phyloP scores from a whole-genome alignment of 345 rosid species.

The Pugionium cornutum region DNA sequence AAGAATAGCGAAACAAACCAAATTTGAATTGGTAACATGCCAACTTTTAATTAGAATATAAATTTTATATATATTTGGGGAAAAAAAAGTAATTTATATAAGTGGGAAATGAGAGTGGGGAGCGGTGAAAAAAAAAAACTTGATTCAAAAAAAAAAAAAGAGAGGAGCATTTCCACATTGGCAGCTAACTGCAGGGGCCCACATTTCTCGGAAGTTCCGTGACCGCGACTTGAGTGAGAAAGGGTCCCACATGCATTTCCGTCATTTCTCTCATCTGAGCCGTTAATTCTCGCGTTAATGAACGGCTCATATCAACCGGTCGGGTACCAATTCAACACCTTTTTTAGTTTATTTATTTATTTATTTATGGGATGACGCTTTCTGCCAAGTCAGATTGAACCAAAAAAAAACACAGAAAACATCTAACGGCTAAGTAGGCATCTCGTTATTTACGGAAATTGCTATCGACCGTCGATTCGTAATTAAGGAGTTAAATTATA shows the following conservation, averaged over 20 bases:
- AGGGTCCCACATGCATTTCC: constrained; percentile 32
- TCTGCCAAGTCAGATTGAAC: constrained; percentile 58
- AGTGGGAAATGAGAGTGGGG: neutral
- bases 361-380: constrained; percentile 36
- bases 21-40: neutral
- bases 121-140: constrained; percentile 50
- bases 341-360: constrained; percentile 35
- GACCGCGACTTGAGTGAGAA: constrained; percentile 57
- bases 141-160: neutral
- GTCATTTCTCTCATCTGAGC: constrained; percentile 38
- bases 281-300: constrained; percentile 27
- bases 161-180: constrained; percentile 53
- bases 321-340: constrained; percentile 62
- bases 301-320: constrained; percentile 45
- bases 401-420: neutral
- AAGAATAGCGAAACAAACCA: neutral
- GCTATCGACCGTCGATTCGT: constrained; percentile 42
- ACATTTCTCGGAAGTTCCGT: constrained; percentile 76
- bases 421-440: constrained; percentile 48
- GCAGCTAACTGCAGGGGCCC: constrained; percentile 58
- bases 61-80: neutral
- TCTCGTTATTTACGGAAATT: constrained; percentile 4
- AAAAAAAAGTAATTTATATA: neutral
- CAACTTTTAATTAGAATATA: neutral
- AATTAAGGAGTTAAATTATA: constrained; percentile 11